Evolutionary conservation across 2,329 filamentous ascomycete species (phyloP).

Genomic region (Stemphylium lycopersici): DNA sequence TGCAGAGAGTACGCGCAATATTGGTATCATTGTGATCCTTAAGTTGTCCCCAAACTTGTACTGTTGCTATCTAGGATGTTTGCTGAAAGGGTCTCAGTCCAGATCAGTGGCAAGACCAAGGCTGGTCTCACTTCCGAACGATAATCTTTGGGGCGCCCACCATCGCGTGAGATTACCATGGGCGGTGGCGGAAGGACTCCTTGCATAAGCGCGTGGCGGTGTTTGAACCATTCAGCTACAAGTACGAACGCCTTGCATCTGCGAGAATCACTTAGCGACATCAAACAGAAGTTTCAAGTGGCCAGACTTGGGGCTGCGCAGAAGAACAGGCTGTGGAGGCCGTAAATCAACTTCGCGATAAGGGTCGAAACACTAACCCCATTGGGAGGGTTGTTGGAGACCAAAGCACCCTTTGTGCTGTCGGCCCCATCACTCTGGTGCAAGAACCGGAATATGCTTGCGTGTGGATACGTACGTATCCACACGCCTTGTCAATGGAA

Average conservation of each 20-base stretch:
- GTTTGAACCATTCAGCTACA: not conserved
- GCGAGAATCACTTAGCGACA: too few species aligned
- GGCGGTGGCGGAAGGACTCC: not conserved
- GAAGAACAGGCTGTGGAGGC: too few species aligned
- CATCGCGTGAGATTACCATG: not conserved
- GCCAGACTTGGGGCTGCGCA: too few species aligned
- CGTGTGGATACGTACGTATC: not conserved
- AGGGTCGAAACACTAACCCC: too few species aligned
- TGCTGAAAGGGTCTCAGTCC: not conserved
- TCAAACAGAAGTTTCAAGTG: too few species aligned
- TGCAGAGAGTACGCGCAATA: not conserved
- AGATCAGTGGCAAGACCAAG: not conserved
- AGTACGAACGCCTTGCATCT: not conserved
- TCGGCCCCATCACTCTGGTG: too few species aligned
- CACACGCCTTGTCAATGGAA: not conserved
- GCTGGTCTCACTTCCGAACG: not conserved
- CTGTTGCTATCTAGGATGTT: not conserved
- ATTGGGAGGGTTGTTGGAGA: too few species aligned
- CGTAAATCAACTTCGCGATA: too few species aligned
- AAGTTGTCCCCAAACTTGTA: not conserved
- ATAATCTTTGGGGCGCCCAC: not conserved
- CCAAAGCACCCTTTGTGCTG: too few species aligned
- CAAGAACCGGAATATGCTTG: not conserved
- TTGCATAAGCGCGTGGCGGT: constrained; percentile 12
- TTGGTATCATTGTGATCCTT: not conserved